Evolutionary conservation across 2,329 filamentous ascomycete genomes (phyloP).

Genomic region (Neobulgaria alba): DNA sequence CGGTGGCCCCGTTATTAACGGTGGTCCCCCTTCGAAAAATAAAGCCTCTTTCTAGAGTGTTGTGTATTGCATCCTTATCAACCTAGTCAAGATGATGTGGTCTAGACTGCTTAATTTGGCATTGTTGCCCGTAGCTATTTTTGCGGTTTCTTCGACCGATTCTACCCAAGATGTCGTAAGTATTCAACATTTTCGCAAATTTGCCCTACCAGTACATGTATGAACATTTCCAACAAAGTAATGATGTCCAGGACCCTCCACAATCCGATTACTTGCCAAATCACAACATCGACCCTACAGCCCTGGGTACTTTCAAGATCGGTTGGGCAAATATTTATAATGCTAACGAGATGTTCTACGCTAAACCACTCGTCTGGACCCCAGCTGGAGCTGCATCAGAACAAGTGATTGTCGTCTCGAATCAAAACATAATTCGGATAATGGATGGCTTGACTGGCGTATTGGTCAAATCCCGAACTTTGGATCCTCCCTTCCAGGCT

Average conservation of each 20-base stretch:
- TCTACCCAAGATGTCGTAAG: constrained; percentile 1
- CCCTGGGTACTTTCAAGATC: neutral
- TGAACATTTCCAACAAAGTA: too few species aligned
- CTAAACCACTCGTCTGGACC: constrained; percentile 44
- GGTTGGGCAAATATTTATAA: neutral
- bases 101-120: too few species aligned
- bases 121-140: neutral
- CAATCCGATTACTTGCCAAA: constrained; percentile 6
- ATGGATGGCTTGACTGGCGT: constrained; percentile 45
- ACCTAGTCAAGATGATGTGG: too few species aligned
- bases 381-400: constrained; percentile 36
- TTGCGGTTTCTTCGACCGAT: neutral
- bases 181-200: neutral
- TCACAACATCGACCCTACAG: constrained; percentile 5
- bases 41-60: too few species aligned
- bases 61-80: too few species aligned
- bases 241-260: neutral
- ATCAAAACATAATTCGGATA: constrained; percentile 49
- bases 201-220: too few species aligned
- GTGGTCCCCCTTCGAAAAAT: too few species aligned
- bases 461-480: constrained; percentile 38
- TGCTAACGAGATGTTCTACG: constrained; percentile 32
- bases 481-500: constrained; percentile 37
- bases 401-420: constrained; percentile 46
- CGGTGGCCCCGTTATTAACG: too few species aligned